Conservation (phyloP, 176 grass and related monocot genomes). For the Bromus sterilis region DNA sequence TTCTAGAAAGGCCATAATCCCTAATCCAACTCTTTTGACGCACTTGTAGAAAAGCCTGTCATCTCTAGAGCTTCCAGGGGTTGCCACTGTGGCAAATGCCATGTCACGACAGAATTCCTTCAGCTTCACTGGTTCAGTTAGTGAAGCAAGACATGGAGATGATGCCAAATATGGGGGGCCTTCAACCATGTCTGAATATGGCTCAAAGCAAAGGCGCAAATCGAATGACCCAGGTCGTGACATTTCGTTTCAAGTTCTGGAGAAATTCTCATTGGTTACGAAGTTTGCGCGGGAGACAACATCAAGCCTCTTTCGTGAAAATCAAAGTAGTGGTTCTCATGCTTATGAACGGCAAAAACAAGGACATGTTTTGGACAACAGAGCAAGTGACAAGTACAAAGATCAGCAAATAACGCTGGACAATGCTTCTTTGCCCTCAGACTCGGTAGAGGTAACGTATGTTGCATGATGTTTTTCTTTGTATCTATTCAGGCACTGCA, state of each 20-base stretch:
- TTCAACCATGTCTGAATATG: conserved; percentile 52
- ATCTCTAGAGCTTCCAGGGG: conserved; percentile 83
- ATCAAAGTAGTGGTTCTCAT: conserved; percentile 41
- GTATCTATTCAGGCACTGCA: background rate
- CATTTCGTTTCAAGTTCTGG: conserved; percentile 85
- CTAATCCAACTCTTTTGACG: conserved; percentile 12
- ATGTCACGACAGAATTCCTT: conserved; percentile 51
- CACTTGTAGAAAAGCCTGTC: conserved; percentile 91
- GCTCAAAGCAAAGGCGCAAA: conserved; percentile 57
- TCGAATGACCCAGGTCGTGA: conserved; percentile 68
- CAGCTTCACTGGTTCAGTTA: conserved; percentile 48
- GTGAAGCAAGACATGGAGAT: conserved; percentile 26
- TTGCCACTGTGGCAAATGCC: conserved; percentile 63
- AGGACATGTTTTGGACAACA: conserved; percentile 35
- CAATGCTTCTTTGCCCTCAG: conserved; percentile 31
- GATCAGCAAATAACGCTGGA: conserved; percentile 42
- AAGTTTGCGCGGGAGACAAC: conserved; percentile 93
- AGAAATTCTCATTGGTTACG: conserved; percentile 97
- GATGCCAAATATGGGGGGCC: conserved; percentile 27
- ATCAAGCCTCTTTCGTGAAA: conserved; percentile 73
- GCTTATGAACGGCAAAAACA: conserved; percentile 52
- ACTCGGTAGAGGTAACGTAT: conserved; percentile 60
- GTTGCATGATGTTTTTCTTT: conserved; percentile 2
- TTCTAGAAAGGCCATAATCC: background rate
- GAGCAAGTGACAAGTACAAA: conserved; percentile 30